Percentiles rank a stretch among this genome's conserved stretches.
These are phyloP conservation scores for Anthostomella pinea DNA, from an alignment of 2,329 filamentous ascomycete genomes.

Conservation along the genomic window DNA sequence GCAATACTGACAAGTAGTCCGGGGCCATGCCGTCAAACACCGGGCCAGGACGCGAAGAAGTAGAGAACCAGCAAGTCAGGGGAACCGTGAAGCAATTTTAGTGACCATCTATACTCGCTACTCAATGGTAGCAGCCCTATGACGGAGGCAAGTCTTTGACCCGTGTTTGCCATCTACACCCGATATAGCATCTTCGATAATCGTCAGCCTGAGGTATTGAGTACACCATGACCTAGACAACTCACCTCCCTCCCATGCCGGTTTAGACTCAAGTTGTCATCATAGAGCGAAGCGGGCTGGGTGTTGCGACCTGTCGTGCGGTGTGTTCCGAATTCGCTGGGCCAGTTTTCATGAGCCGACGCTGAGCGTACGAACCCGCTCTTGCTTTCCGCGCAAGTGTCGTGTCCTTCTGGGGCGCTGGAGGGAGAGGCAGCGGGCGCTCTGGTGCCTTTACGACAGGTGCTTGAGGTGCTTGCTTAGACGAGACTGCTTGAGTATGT, in stretches of 20 bases:
- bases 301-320: constrained; percentile 52
- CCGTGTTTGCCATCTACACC: constrained; percentile 17
- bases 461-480: constrained; percentile 37
- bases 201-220: constrained; percentile 10
- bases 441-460: constrained; percentile 36
- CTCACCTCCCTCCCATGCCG: constrained; percentile 30
- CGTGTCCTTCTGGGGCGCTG: constrained; percentile 33
- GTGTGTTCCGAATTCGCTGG: constrained; percentile 43
- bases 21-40: constrained; percentile 7
- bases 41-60: constrained; percentile 16
- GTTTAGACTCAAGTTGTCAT: constrained; percentile 53
- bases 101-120: constrained; percentile 9
- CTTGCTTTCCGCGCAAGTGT: constrained; percentile 28
- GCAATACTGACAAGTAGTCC: constrained; percentile 10
- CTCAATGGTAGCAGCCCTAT: constrained; percentile 20
- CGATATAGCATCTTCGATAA: constrained; percentile 14
- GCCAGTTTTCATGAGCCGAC: constrained; percentile 46
- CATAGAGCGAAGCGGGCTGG: constrained; percentile 67
- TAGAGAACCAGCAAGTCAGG: constrained; percentile 19
- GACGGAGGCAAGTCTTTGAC: constrained; percentile 17
- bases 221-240: constrained; percentile 3
- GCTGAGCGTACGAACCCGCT: constrained; percentile 38
- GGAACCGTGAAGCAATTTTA: constrained; percentile 10
- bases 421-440: constrained; percentile 41
- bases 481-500: constrained; percentile 61